Percentiles rank a stretch among this genome's conserved stretches.
Evolutionary conservation across 495 filamentous ascomycete species (phyloP).

Genomic region (Penicillium ochrochloron): DNA sequence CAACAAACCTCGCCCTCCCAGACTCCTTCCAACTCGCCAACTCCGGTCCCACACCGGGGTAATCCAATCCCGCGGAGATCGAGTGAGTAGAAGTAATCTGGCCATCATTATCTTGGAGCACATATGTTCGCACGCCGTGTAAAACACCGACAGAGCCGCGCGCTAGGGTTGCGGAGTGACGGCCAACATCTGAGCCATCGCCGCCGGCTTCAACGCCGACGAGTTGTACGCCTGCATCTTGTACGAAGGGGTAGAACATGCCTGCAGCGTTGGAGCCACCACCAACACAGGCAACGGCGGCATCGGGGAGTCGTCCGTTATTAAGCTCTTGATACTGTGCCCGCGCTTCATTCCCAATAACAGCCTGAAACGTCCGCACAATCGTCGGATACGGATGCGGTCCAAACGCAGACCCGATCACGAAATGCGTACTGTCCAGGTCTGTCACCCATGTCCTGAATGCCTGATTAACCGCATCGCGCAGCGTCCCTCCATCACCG

Average conservation of each 20-base stretch:
- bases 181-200: slow-evolving; percentile 77
- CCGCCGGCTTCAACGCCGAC: slow-evolving; percentile 81
- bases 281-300: slow-evolving; percentile 95
- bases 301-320: slow-evolving; percentile 83
- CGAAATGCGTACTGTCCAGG: slow-evolving; percentile 87
- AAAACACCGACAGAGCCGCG: slow-evolving; percentile 86
- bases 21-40: slow-evolving; percentile 86
- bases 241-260: slow-evolving; percentile 94
- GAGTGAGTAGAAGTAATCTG: slow-evolving; percentile 92
- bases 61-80: slow-evolving; percentile 90
- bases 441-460: slow-evolving; percentile 84
- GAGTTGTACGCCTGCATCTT: slow-evolving; percentile 79
- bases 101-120: slow-evolving; percentile 83
- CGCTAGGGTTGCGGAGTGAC: slow-evolving; percentile 82
- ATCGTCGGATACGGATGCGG: slow-evolving; percentile 96
- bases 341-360: slow-evolving; percentile 88
- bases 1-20: slow-evolving; percentile 79
- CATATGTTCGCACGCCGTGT: slow-evolving; percentile 89
- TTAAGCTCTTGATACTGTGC: slow-evolving; percentile 73
- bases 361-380: slow-evolving; percentile 91
- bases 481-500: slow-evolving; percentile 77
- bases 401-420: slow-evolving; percentile 92
- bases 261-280: slow-evolving; percentile 88
- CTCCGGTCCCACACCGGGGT: slow-evolving; percentile 93
- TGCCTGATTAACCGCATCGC: slow-evolving; percentile 93